phyloP scores from a whole-genome alignment of 805 yeast genomes.

The Naumovozyma dairenensis region DNA sequence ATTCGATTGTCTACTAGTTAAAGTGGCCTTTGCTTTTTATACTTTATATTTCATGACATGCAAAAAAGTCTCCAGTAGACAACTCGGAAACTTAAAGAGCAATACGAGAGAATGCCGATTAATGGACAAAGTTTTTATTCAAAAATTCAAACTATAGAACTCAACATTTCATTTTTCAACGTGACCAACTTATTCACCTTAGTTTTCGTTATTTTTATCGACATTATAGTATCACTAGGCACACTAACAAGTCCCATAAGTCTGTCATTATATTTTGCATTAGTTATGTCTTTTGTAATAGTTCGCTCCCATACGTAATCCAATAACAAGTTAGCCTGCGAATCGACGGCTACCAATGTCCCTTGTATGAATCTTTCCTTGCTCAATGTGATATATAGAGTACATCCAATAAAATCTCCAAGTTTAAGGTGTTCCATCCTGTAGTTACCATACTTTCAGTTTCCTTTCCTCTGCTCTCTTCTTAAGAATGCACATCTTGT shows the following conservation, averaged over 20 bases:
- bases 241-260: conserved; percentile 47
- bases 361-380: conserved; percentile 32
- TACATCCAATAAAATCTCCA: conserved; percentile 24
- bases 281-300: conserved; percentile 5
- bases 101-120: conserved; percentile 1
- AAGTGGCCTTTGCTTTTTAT: too few relatives aligned
- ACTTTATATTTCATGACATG: too few relatives aligned
- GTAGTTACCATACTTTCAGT: too few relatives aligned
- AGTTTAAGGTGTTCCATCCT: conserved; percentile 14
- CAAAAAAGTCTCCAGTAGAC: background rate
- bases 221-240: conserved; percentile 33
- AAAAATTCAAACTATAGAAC: conserved; percentile 2
- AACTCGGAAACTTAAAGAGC: conserved; percentile 5
- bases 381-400: conserved; percentile 29
- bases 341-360: conserved; percentile 35
- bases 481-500: too few relatives aligned
- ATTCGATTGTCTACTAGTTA: too few relatives aligned
- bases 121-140: background rate
- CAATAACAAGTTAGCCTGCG: conserved; percentile 33
- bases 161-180: conserved; percentile 9
- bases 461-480: too few relatives aligned
- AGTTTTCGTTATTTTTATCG: conserved; percentile 18
- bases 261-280: conserved; percentile 22
- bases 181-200: conserved; percentile 14
- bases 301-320: conserved; percentile 31